Evolutionary conservation across 441 rosid genomes (phyloP), one percentile per base, ranked within the genome.

Genomic region (Biscutella laevigata): DNA sequence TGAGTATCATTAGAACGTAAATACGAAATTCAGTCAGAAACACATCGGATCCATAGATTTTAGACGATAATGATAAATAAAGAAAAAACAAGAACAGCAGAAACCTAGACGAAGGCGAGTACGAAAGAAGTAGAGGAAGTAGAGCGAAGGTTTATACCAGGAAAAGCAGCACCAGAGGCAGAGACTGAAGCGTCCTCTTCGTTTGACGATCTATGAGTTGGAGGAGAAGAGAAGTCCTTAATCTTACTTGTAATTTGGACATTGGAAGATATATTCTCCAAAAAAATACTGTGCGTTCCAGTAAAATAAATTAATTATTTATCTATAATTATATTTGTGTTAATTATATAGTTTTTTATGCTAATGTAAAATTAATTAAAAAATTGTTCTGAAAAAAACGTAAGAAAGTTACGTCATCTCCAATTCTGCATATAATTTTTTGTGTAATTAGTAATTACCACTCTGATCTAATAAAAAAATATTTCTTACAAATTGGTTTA

Each of bases 201-300:
- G 19, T 57, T 64, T 64, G 69, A 64, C 69, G 59, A 64, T 57
- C 69, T 40, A 57, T 64, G 52, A 56, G 57, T 55, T 14, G 61
- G 35, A 37, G 45, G 48, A 55, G 57, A 48, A 42, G 62, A 35
- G 35, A 35, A 64, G 45, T 64, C 58, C 69, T 64, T 57, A 57
- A 49, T 20, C 53, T 49, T 46, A 42, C 55, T 57, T 64, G 51
- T 64, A 46, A 40, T 30, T 49, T 34, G 10, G 21, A 60, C 65
- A 47, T 47, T 29, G 11, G 17, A 16, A 4, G 11, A 17, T 3
- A 5, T 27, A 19, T 20, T 50, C 66, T 50, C 53, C 0, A 25
- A 8, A 36, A 14, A 27, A 11, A 45, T 8, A 32, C 24, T 57
- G 2, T 35, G 37, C 53, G 1, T 41, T 17, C 53, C 66, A 41